Base-by-base conservation (phyloP, 2,329 filamentous ascomycete genomes). In the Talaromyces piceae region DNA sequence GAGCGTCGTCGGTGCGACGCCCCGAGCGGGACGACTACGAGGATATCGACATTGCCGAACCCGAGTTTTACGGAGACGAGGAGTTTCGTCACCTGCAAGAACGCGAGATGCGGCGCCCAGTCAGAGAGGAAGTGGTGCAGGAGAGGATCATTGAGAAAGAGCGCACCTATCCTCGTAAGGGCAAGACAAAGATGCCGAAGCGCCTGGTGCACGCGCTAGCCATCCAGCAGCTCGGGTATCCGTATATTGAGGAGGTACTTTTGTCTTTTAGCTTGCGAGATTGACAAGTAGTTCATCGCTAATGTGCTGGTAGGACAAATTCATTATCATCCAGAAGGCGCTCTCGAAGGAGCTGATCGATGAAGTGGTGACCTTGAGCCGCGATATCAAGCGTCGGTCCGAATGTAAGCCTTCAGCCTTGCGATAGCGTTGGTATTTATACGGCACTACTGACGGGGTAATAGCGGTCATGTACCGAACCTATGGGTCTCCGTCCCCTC, bases 271-370 rank as follows among this genome's bases (percentile, higher is more conserved):
- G 30, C 26, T 48, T 6, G 46, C 3, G n/a, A n/a, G n/a, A 12
- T 8, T 39, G 12, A 6, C 2, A 23, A 2, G 26, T n/a, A 3
- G 9, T 11, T 30, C 27, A 11, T 7, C 16, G 11, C 45, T 45
- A 23, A 51, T 41, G 20, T 5, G n/a, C 22, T 44, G 4, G 9
- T 58, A 93, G 87, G 88, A 86, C 33, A 84, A 86, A 58, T 86
- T 86, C 20, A 82, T 93, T 59, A 80, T 95, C 48, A 83, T 97
- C 28, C 82, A 87, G 59, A 86, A 88, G 63, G 91, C 91, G 8
- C 77, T 97, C 4, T 87, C 88, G 13, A 91, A 94, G 60, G 83
- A 91, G 16, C 89, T 95, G 60, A 96, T 96, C 56, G 90, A 96
- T 59, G 87, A 94, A 61, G 77, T 96, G 41, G 86, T 96, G 60